Evolutionary conservation across 1,284 basidiomycete genomes (phyloP).

Genomic region (Trichosporon inkin): DNA sequence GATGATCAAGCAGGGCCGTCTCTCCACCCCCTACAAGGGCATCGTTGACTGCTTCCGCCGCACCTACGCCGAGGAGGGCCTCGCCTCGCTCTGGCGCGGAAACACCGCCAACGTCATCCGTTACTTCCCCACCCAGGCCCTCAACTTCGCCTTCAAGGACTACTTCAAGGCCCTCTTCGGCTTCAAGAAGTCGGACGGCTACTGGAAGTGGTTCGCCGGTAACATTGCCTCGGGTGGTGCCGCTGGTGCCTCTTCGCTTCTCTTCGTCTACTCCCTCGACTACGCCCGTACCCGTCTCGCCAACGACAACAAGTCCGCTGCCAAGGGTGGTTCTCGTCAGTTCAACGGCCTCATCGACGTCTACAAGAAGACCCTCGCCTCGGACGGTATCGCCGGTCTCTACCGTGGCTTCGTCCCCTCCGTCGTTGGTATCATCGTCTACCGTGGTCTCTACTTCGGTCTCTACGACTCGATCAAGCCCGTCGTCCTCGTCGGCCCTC

Average conservation of each 20-base stretch:
- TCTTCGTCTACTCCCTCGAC: slow-evolving; percentile 94
- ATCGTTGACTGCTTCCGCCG: slow-evolving; percentile 80
- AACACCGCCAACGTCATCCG: slow-evolving; percentile 98
- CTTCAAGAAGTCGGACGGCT: slow-evolving; percentile 82
- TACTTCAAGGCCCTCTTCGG: slow-evolving; percentile 94
- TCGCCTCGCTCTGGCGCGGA: slow-evolving; percentile 87
- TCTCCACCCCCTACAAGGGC: slow-evolving; percentile 88
- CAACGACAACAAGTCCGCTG: slow-evolving; percentile 86
- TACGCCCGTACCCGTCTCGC: slow-evolving; percentile 94
- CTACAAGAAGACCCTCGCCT: slow-evolving; percentile 84
- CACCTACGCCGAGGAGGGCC: slow-evolving; percentile 85
- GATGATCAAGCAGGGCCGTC: slow-evolving; percentile 90
- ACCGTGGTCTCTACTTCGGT: slow-evolving; percentile 78
- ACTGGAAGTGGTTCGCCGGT: slow-evolving; percentile 85
- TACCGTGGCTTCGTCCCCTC: slow-evolving; percentile 95
- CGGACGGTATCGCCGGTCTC: slow-evolving; percentile 81
- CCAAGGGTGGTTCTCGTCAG: slow-evolving; percentile 82
- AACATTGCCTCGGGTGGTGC: slow-evolving; percentile 96
- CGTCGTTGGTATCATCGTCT: slow-evolving; percentile 90
- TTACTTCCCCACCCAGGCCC: slow-evolving; percentile 94
- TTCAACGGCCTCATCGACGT: slow-evolving; percentile 92
- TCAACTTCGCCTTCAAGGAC: slow-evolving; percentile 97
- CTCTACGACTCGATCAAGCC: slow-evolving; percentile 92
- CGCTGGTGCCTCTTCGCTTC: slow-evolving; percentile 88
- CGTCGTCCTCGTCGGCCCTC: slow-evolving; percentile 79